These are phyloP conservation scores for Thalassiosira mediterranea DNA, from an alignment of 352 stramenopile species.

Conservation along the genomic window DNA sequence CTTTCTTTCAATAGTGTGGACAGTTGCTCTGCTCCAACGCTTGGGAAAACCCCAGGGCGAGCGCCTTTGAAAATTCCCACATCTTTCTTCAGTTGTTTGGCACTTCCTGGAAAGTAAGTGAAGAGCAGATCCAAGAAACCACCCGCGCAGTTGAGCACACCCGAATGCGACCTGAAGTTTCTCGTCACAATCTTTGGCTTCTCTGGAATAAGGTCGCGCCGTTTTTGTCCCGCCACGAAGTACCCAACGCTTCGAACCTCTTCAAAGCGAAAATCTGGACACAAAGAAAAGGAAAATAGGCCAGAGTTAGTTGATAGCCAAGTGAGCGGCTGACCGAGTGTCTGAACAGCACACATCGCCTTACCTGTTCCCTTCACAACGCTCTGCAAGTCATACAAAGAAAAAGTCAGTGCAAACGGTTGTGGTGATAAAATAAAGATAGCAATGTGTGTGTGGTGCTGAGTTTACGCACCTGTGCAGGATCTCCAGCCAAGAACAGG, in stretches of 20 bases:
- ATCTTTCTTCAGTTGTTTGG: conserved; percentile 61
- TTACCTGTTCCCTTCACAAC: conserved; percentile 5
- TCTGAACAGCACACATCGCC: too few species aligned
- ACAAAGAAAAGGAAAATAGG: too few species aligned
- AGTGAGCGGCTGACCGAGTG: too few species aligned
- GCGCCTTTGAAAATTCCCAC: conserved; percentile 62
- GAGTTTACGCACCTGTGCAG: neutral
- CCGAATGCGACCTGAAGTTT: conserved; percentile 67
- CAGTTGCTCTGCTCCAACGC: conserved; percentile 38
- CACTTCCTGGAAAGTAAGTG: conserved; percentile 52
- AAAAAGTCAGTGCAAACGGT: too few species aligned
- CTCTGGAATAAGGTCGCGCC: conserved; percentile 48
- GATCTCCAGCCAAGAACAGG: conserved; percentile 70
- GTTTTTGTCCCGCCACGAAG: conserved; percentile 44
- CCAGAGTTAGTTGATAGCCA: too few species aligned
- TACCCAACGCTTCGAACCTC: conserved; percentile 64
- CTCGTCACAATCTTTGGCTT: conserved; percentile 56
- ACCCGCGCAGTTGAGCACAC: conserved; percentile 50
- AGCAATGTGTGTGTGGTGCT: too few species aligned
- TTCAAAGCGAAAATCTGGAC: conserved; percentile 66
- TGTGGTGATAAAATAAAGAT: too few species aligned
- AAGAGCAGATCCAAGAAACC: conserved; percentile 57
- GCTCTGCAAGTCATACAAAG: too few species aligned
- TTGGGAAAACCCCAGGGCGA: conserved; percentile 58
- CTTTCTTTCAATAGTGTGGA: conserved; percentile 44